These are phyloP conservation scores for Helminthosporium solani DNA, from an alignment of 2,329 filamentous ascomycete species.

Conservation along the genomic window DNA sequence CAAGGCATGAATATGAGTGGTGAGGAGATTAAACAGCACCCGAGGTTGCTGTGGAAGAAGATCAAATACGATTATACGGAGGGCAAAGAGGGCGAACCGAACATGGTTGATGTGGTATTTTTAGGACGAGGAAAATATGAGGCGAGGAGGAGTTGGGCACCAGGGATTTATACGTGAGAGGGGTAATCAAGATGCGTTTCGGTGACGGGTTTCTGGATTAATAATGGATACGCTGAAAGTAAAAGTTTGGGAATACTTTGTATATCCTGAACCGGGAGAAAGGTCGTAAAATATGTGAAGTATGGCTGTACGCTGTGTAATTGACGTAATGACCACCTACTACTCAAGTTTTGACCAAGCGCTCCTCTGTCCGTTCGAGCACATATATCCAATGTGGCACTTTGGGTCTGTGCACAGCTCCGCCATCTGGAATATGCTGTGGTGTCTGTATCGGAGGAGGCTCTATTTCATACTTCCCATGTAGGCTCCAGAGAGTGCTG, in stretches of 20 bases:
- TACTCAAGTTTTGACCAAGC: conserved; percentile 13
- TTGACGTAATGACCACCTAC: no score
- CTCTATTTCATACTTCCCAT: conserved; percentile 36
- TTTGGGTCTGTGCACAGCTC: conserved; percentile 37
- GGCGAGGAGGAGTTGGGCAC: conserved; percentile 28
- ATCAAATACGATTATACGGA: conserved; percentile 36
- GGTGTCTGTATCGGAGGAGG: conserved; percentile 17
- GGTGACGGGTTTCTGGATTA: no score
- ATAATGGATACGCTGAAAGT: no score
- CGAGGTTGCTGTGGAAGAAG: conserved; percentile 25
- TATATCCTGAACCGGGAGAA: no score
- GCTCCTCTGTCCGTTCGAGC: conserved; percentile 37
- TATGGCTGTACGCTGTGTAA: no score
- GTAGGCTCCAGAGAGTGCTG: conserved; percentile 38
- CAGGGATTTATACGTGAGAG: conserved; percentile 28
- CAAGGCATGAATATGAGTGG: conserved; percentile 31
- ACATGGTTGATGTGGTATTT: conserved; percentile 30
- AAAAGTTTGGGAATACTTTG: no score
- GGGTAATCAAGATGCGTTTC: no score
- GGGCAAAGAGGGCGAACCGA: conserved; percentile 24
- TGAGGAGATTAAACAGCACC: conserved; percentile 30
- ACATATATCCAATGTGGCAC: conserved; percentile 45
- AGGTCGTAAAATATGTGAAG: no score
- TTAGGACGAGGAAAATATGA: conserved; percentile 26
- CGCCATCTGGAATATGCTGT: conserved; percentile 5